phyloP scores from a whole-genome alignment of 2,329 filamentous ascomycete species.

The Aspergillus sp. region DNA sequence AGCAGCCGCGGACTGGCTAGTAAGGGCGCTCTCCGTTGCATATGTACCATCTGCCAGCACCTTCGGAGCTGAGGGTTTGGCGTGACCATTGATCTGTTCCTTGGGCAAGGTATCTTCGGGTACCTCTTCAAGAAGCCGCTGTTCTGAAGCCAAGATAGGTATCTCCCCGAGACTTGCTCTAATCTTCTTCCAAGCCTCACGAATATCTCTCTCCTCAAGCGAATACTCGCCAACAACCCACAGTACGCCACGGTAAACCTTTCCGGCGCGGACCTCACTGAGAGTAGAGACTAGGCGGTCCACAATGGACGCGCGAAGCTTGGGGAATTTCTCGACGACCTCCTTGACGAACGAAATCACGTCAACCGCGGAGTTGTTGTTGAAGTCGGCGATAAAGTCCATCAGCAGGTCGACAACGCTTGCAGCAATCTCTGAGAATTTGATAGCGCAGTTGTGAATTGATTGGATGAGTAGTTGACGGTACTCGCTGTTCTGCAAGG shows the following conservation, averaged over 20 bases:
- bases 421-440: conserved; percentile 95
- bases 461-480: conserved; percentile 93
- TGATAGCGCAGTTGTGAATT: conserved; percentile 98
- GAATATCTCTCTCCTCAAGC: conserved; percentile 87
- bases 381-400: conserved; percentile 99
- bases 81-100: conserved; percentile 76
- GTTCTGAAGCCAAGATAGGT: conserved; percentile 91
- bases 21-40: conserved; percentile 92
- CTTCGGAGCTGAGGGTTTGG: conserved; percentile 74
- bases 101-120: conserved; percentile 65
- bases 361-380: conserved; percentile 93
- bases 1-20: conserved; percentile 83
- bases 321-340: conserved; percentile 96
- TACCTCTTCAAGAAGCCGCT: conserved; percentile 83
- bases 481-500: conserved; percentile 74
- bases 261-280: conserved; percentile 89
- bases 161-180: conserved; percentile 93
- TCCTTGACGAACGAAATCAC: conserved; percentile 99
- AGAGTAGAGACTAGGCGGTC: conserved; percentile 85
- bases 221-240: conserved; percentile 99
- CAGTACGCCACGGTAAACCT: conserved; percentile 92
- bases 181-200: conserved; percentile 95
- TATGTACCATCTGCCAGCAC: conserved; percentile 96
- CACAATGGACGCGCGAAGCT: conserved; percentile 82
- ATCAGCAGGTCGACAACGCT: conserved; percentile 96